Base-by-base conservation (phyloP, 75 land plant genomes). In the Cunninghamia lanceolata region DNA sequence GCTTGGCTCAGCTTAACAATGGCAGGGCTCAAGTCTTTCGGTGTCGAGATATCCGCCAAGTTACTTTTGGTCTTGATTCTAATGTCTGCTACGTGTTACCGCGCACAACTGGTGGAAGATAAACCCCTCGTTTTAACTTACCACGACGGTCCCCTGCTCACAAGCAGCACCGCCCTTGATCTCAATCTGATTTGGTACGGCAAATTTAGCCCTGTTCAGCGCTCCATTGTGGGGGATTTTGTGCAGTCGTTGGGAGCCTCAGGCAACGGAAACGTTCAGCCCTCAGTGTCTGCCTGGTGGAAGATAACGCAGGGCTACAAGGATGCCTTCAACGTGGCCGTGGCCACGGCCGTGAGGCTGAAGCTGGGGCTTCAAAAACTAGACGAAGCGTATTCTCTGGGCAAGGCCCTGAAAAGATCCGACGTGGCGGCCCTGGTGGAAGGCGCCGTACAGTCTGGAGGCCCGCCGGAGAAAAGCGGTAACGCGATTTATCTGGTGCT, bases 221-320 rank as follows among this genome's bases (percentile, higher is more conserved):
- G 85, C 1, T 63, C 88, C n/a, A 70, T 86, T 43, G 50, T 91
- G 36, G 28, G 56, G 42, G 92, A 91, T 66, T 90, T 90, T 36
- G 75, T 91, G 32, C 42, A 50, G n/a, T 91, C 91, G 15, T 21
- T 56, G 7, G 63, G 63, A 5, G 63, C 28, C 17, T 0, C 53
- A 13, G 15, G 53, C 53, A 50, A 50, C 53, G 53, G 53, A 2
- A 16, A 0, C 3, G 3, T 50, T 50, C 53, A 21, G 63, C 63
- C 25, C 6, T 21, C 63, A 6, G 63, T 56, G 7, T 56, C 63
- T 19, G 25, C 83, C 16, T 96, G 96, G 96, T 96, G 98, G 98
- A 86, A 86, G 43, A 91, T 89, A 8, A 93, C 92, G 43, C 88
- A 89, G 56, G 87, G 87, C 52, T 96, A 96, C 90, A 85, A 84